phyloP scores from a whole-genome alignment of 768 basidiomycete species.

The Auricularia heimuer region DNA sequence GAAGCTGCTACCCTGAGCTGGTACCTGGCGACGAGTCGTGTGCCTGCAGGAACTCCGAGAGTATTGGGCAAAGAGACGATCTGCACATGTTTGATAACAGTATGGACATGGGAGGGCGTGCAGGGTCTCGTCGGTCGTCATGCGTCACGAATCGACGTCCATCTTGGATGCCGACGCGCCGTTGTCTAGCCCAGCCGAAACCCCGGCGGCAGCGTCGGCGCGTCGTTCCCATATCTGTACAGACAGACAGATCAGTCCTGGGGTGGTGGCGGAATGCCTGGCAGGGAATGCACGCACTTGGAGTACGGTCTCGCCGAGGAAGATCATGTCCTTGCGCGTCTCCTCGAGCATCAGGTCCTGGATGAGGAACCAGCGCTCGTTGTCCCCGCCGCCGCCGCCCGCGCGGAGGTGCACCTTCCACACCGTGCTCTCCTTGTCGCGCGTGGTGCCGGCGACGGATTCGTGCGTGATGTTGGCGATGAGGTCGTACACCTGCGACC shows the following conservation, averaged over 20 bases:
- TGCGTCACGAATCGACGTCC: neutral
- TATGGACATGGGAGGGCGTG: too few relatives aligned
- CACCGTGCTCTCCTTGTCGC: conserved; percentile 81
- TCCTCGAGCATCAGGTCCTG: conserved; percentile 96
- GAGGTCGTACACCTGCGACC: conserved; percentile 78
- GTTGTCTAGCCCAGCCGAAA: neutral
- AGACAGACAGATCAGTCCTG: neutral
- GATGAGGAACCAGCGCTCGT: conserved; percentile 92
- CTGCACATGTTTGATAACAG: too few relatives aligned
- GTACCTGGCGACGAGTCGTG: too few relatives aligned
- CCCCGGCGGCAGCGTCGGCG: neutral
- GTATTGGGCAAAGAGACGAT: too few relatives aligned
- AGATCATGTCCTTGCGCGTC: conserved; percentile 95
- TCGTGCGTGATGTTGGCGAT: conserved; percentile 93
- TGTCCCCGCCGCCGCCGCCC: conserved; percentile 64
- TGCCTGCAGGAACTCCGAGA: too few relatives aligned
- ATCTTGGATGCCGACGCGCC: neutral
- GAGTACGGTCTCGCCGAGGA: conserved; percentile 90
- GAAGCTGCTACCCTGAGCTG: too few relatives aligned
- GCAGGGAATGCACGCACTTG: conserved; percentile 44
- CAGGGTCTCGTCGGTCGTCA: neutral
- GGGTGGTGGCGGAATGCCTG: too few relatives aligned
- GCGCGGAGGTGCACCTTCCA: conserved; percentile 88
- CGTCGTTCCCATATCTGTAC: neutral
- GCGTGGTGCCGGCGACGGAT: conserved; percentile 90